Conservation (phyloP, 345 rosid genomes). For the Carallia pectinifolia region DNA sequence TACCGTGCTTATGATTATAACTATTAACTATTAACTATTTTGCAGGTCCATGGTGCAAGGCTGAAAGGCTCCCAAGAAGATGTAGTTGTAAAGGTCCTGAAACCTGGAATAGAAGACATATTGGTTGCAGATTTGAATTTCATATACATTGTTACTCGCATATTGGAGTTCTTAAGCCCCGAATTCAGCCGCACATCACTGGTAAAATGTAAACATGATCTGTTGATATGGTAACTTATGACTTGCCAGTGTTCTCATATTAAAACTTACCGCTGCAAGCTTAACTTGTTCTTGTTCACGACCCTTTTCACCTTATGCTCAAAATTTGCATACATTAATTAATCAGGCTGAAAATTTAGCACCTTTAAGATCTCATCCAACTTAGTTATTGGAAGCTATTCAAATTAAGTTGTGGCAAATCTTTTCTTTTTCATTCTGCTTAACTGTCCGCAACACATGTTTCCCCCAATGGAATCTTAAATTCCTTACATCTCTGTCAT, state of each 20-base stretch:
- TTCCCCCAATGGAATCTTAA: too few relatives aligned
- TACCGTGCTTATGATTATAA: slow-evolving; percentile 1
- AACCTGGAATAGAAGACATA: slow-evolving; percentile 89
- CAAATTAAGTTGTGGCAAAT: too few relatives aligned
- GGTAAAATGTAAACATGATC: slow-evolving; percentile 40
- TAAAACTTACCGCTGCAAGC: background rate
- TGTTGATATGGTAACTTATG: background rate
- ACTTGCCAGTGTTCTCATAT: background rate
- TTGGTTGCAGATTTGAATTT: slow-evolving; percentile 94
- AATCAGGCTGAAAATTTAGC: background rate
- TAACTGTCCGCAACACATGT: too few relatives aligned
- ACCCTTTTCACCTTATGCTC: background rate
- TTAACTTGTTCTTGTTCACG: background rate
- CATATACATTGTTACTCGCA: slow-evolving; percentile 78
- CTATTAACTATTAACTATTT: background rate
- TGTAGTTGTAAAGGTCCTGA: slow-evolving; percentile 89
- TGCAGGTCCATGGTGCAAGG: slow-evolving; percentile 90
- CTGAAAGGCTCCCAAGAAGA: slow-evolving; percentile 83
- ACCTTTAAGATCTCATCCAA: background rate
- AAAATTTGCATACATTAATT: background rate
- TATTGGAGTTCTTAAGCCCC: slow-evolving; percentile 90
- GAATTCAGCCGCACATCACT: slow-evolving; percentile 80
- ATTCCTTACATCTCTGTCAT: too few relatives aligned
- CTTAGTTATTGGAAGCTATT: background rate
- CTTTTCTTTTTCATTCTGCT: too few relatives aligned